phyloP scores from a whole-genome alignment of 2,329 filamentous ascomycete genomes.

The Fusarium bulbicola region DNA sequence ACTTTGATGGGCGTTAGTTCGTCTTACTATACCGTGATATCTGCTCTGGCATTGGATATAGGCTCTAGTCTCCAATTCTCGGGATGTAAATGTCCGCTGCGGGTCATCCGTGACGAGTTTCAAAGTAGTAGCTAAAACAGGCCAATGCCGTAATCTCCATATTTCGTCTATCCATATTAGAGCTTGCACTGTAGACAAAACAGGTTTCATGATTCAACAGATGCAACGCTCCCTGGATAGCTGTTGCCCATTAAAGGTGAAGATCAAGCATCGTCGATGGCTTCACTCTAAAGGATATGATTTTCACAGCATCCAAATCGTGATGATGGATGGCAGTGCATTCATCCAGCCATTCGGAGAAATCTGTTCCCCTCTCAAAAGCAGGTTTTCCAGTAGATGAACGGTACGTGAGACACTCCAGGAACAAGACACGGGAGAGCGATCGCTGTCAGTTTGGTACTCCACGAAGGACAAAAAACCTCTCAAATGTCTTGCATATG shows the following conservation, averaged over 20 bases:
- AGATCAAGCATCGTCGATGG: background rate
- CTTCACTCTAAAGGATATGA: background rate
- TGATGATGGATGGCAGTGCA: background rate
- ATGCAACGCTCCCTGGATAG: background rate
- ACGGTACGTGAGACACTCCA: background rate
- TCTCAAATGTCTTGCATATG: background rate
- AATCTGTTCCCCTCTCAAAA: background rate
- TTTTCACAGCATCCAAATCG: background rate
- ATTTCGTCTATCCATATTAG: background rate
- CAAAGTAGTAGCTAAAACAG: background rate
- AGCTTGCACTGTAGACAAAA: background rate
- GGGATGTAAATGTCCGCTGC: background rate
- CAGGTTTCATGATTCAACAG: background rate
- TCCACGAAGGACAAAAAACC: background rate
- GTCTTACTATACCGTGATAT: background rate
- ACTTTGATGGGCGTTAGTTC: background rate
- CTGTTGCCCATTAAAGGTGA: background rate
- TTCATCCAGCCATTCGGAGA: background rate
- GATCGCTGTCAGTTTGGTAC: background rate
- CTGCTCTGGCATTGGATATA: no score
- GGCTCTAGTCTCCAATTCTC: background rate
- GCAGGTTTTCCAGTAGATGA: background rate
- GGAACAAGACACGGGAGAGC: background rate
- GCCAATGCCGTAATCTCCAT: background rate
- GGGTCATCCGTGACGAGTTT: background rate